A percentile compares a stretch with the other conserved stretches of the same genome.
phyloP scores from a whole-genome alignment of 2,329 filamentous ascomycete genomes.

The Penicillium capsulatum region DNA sequence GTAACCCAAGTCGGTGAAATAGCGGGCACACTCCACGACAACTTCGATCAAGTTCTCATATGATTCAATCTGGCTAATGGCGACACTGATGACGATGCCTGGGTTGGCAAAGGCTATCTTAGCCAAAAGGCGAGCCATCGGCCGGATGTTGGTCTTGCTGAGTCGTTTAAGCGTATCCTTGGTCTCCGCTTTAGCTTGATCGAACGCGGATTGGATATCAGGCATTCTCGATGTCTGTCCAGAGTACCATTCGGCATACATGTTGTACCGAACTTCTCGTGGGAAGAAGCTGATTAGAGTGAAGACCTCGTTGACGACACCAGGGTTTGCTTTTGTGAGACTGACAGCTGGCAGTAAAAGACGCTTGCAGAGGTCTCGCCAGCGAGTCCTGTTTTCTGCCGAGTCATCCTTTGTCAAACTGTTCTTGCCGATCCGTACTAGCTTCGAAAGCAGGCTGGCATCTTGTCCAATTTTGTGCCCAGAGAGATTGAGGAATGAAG shows the following conservation, averaged over 20 bases:
- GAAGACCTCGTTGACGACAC: constrained; percentile 81
- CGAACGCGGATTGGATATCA: constrained; percentile 74
- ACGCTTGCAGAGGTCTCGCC: constrained; percentile 78
- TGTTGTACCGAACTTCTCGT: constrained; percentile 70
- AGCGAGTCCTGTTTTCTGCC: constrained; percentile 66
- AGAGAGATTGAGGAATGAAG: constrained; percentile 76
- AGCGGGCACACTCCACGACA: constrained; percentile 89
- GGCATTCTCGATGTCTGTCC: constrained; percentile 72
- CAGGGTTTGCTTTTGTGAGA: constrained; percentile 77
- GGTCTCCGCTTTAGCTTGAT: constrained; percentile 71
- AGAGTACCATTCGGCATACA: constrained; percentile 91
- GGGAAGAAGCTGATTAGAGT: constrained; percentile 76
- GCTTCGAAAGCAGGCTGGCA: constrained; percentile 68
- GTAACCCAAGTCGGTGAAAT: constrained; percentile 88
- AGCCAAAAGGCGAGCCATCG: constrained; percentile 81
- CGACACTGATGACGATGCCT: constrained; percentile 83
- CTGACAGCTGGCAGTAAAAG: constrained; percentile 85
- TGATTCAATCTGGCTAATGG: constrained; percentile 83
- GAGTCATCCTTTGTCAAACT: constrained; percentile 69
- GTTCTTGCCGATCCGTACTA: constrained; percentile 78
- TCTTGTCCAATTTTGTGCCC: constrained; percentile 89
- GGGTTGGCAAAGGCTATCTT: constrained; percentile 91
- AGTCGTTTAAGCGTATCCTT: constrained; percentile 83
- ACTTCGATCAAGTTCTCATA: constrained; percentile 94
- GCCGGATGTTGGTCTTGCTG: constrained; percentile 77